Base-by-base conservation (phyloP, 129 eudicot species). In the Tagetes erecta region DNA sequence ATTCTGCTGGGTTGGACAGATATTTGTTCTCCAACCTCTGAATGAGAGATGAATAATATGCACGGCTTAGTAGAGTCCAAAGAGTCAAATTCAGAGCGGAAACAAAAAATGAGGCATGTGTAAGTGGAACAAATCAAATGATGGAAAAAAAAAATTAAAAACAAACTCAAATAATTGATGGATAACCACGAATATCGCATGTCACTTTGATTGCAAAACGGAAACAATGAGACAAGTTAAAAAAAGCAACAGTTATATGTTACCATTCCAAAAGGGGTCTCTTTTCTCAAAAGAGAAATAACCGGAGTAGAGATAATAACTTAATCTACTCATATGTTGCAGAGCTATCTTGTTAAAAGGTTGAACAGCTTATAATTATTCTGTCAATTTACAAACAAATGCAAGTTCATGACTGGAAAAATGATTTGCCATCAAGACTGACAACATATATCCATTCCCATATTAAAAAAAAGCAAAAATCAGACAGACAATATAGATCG, bases 1-100 rank as follows among this genome's bases (percentile, higher is more conserved):
- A 93, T 82, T 85, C 92, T 60, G 83, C 38, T 38, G 96, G 86
- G 65, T 86, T 91, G 52, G 95, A 73, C 53, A 71, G 59, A 71
- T 87, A 87, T 75, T 87, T 93, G 31, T 80, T 71, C 79, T 90
- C 92, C 87, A 93, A 66, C 77, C 98, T 89, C 98, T 92, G 83
- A 35, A 64, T 3, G 7, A 47, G 71, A 59, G 9, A 59, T 14
- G 34, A 37, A 37, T 59, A 37, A 37, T 59, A 36, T 49, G 12
- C 45, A 46, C 42, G 37, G 3, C 12, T 68, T 72, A 77, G 68
- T 14, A 8, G 37, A 45, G 56, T 53, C 38, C 3, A 70, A 49
- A 38, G 55, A 62, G 5, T 14, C 9, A 77, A 20, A 57, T 39
- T 51, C 52, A 39, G 5, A 39, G 44, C 65, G 9, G 14, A n/a